Base-by-base conservation (phyloP, 1,284 basidiomycete species). In the Trichosporon asahii region DNA sequence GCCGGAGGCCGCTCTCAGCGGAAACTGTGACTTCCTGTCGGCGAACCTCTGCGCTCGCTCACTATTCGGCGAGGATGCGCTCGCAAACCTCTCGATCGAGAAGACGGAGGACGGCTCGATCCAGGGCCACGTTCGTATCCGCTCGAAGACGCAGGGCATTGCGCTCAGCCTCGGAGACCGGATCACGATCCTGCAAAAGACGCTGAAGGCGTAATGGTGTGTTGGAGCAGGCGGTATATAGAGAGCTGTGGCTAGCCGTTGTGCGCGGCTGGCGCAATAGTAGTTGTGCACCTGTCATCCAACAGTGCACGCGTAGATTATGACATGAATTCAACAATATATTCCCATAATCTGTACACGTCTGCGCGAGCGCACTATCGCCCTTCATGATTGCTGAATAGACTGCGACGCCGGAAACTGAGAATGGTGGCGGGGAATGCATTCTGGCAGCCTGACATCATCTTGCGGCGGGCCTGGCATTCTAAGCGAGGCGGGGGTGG, bases 41-140 rank as follows among this genome's bases (percentile, higher is more conserved):
- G 94, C 94, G 60, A 98, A 97, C 83, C 89, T 97, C 86, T 96
- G 95, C 84, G 95, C 95, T 31, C 88, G 91, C 72, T 92, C 90
- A 82, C 81, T 96, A 74, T 98, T 98, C 76, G 94, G 93, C 88
- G 97, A 99, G 84, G 97, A 99, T 79, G 97, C 96, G 0, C 85
- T 99, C 40, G 96, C 97, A 57, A 99, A 99, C 82, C 84, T 98
- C 73, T 95, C 92, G 76, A 91, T 99, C 73, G 97, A 99, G 81
- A 89, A 92, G 78, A 90, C 92, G 53, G 92, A 94, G 68, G 86
- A 87, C 68, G 94, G 94, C 0, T 88, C 86, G 5, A 91, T 97
- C 76, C 90, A 90, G 29, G 94, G 94, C 0, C 94, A 96, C 83
- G 93, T 96, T 25, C 88, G 94, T 66, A 97, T 96, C 78, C 89